Evolutionary conservation across 257 asterid species (phyloP), one percentile per base, ranked within the genome.

Genomic region (Cordia subcordata): DNA sequence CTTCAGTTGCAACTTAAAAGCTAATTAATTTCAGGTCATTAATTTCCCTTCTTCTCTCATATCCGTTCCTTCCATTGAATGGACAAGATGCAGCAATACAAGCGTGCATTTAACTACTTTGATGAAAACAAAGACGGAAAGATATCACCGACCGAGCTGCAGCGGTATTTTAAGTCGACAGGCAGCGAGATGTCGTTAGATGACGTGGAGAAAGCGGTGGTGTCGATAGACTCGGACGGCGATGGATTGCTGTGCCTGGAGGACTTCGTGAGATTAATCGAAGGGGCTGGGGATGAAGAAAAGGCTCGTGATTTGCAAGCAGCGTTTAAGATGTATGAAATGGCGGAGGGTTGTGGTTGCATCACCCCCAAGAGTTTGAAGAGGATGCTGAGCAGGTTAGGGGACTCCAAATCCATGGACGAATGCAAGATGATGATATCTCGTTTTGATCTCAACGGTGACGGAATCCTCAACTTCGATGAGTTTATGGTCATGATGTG

Each of bases 401-500:
- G 96, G 10, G 80, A 81, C 60, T 57, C 79, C 8, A 79, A 57
- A 59, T 79, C 75, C 3, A 67, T 73, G 0, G 80, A 59, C 13
- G 84, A 85, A 5, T 87, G 96, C 56, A 68, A 33, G 61, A 49
- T 37, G 53, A 84, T 87, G 91, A 82, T 85, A 0, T 75, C 79
- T 61, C 52, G 46, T 0, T 85, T 82, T 55, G 96, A 87, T 72
- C 67, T 85, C 18, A 76, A 87, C 12, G 86, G 81, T 0, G 96
- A 85, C 59, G 96, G 91, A 0, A 79, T 81, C 57, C 81, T 87
- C 0, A 61, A 64, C 42, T 83, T 83, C 66, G 67, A 85, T 5
- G 96, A 88, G 75, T 88, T 88, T 61, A 61, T 66, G 77, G 37
- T 77, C 52, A 88, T 88, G 95, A 88, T 85, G 95, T 35, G 68